Evolutionary conservation across 345 rosid genomes (phyloP), one percentile per base, ranked within the genome.

Genomic region (Atalantia buxifolia): DNA sequence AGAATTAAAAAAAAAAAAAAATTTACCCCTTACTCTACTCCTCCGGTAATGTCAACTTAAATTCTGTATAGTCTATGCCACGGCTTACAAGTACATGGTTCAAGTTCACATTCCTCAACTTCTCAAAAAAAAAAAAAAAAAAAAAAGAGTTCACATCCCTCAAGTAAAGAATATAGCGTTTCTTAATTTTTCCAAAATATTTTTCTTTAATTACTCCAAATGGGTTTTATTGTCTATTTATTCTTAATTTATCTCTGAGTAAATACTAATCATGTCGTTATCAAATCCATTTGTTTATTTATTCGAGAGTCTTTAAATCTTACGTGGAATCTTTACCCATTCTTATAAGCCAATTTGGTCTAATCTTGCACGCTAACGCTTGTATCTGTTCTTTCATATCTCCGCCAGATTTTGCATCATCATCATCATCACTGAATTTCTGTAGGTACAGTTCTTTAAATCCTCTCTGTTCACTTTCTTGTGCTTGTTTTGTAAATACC

Each of bases 301-400:
- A 64, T 74, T 79, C 50, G 28, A 42, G 61, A 40, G 36, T 12
- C 22, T 18, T 76, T 14, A 82, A 53, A 50, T 78, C 70, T 76
- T 80, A 24, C 59, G 72, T 77, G 71, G 79, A 83, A 83, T 85
- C 83, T 79, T 69, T 66, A 45, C 74, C 59, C 68, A 61, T 62
- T 28, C 71, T 77, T 76, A 74, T 71, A 65, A 61, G 66, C 55
- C 71, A 53, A 40, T 70, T 66, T 66, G 72, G 78, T 61, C 71
- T 73, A 82, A 53, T 79, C 88, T 75, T 83, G 66, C 89, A 88
- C 89, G 94, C 91, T 50, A 88, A 66, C 81, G 36, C 60, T 13
- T 53, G 22, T 5, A 1, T 53, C 57, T 53, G 57, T 18, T 53
- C 21, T 3, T 3, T 45, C 50, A 12, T 45, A 45, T 13, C 3